Percentiles rank a stretch among this genome's conserved stretches.
Conservation (phyloP, 306 rosid genomes). For the Glycine latifolia region DNA sequence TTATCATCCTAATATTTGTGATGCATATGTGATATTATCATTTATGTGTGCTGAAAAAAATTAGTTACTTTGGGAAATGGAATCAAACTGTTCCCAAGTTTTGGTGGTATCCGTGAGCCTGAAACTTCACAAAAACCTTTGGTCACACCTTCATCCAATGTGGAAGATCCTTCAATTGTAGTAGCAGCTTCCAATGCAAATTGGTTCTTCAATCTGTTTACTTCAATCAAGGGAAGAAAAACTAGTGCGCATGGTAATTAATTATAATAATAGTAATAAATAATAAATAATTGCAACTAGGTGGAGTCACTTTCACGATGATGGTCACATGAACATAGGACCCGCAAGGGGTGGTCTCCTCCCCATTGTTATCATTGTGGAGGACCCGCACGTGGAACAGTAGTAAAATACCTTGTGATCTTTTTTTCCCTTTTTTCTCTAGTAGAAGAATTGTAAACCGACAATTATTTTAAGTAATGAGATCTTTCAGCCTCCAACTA, state of each 20-base stretch:
- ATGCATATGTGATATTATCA: not conserved
- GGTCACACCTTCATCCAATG: not conserved
- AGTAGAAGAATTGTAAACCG: too few species aligned
- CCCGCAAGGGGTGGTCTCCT: not conserved
- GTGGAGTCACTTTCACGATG: not conserved
- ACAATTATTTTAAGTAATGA: not conserved
- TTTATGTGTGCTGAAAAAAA: not conserved
- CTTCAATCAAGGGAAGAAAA: conserved; percentile 28
- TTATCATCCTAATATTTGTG: not conserved
- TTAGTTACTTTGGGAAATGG: conserved; percentile 45
- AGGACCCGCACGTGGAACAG: not conserved
- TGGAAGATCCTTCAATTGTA: conserved; percentile 26
- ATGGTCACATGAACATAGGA: not conserved
- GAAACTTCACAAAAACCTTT: conserved; percentile 34
- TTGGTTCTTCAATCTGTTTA: conserved; percentile 44
- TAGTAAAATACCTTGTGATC: not conserved
- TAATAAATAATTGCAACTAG: not conserved
- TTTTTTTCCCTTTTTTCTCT: conserved; percentile 4
- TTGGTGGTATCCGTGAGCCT: conserved; percentile 19
- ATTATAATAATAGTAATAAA: not conserved
- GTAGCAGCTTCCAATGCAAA: conserved; percentile 29
- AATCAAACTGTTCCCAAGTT: conserved; percentile 36
- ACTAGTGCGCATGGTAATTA: conserved; percentile 35
- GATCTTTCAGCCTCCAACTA: conserved; percentile 24
- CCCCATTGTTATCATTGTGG: not conserved